Evolutionary conservation across 495 filamentous ascomycete genomes (phyloP), one percentile per base, ranked within the genome.

Genomic region (Lepidopterella palustris): DNA sequence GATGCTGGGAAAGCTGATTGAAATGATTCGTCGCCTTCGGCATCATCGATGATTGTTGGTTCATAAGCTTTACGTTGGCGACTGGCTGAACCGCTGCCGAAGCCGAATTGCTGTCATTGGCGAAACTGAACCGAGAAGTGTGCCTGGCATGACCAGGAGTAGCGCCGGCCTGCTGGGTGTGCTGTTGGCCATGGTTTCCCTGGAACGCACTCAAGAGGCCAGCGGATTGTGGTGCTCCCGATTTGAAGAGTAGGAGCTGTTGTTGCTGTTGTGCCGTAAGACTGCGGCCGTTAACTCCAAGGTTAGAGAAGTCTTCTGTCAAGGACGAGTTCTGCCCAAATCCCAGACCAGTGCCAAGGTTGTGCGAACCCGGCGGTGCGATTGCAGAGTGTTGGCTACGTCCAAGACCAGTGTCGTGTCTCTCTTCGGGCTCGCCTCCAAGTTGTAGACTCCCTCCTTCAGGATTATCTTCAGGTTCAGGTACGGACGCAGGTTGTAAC

Each of bases 21-120:
- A 70, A 71, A 39, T 70, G 70, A 24, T 56, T 62, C 15, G 51
- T 54, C 29, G 61, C 61, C 45, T 62, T 63, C 18, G 91, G 91
- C 87, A 97, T 90, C 83, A 93, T 87, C 10, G 86, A 86, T 3
- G 87, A 81, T 73, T 95, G 91, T 71, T 97, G 95, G 40, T 86
- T 88, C 80, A 97, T 82, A 68, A 95, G 82, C 60, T 92, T 85
- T 28, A 87, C 79, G 66, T 95, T 96, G 8, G 84, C 84, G 13
- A 89, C 80, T 40, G 91, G 85, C 73, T 97, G 96, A 13, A 92
- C 82, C 57, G 78, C 71, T n/a, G 86, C 77, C 0, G 84, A 81
- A 20, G 84, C 77, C 24, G 81, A 82, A 1, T 78, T 73, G 56
- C 77, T 79, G 42, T 95, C 90, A 64, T 88, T 95, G 58, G 89